Conservation (phyloP, 1,284 basidiomycete species). For the Ustilago loliicola region DNA sequence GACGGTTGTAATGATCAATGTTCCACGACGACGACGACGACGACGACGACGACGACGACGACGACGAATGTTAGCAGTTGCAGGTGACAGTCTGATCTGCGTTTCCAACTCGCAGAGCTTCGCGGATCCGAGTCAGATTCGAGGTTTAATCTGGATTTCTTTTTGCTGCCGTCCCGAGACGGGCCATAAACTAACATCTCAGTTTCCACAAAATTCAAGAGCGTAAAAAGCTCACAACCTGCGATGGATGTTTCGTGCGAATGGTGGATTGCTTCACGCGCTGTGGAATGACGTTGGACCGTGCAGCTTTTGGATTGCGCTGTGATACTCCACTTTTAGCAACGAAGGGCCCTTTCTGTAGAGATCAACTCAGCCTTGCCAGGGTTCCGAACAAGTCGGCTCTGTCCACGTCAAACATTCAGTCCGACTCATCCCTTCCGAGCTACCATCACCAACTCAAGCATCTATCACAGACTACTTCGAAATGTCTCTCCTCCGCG, state of each 20-base stretch:
- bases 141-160: not conserved
- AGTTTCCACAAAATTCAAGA: not conserved
- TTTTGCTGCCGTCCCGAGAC: constrained; percentile 27
- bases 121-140: constrained; percentile 26
- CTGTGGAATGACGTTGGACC: constrained; percentile 45
- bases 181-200: constrained; percentile 33
- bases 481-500: constrained; percentile 54
- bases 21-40: not conserved
- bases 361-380: not conserved
- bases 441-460: constrained; percentile 16
- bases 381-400: constrained; percentile 7
- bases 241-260: constrained; percentile 31
- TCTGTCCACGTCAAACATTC: not conserved
- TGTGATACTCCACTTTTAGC: constrained; percentile 27
- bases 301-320: constrained; percentile 24
- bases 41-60: not conserved
- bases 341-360: not conserved
- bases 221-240: not conserved
- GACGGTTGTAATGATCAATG: not conserved
- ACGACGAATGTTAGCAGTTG: constrained; percentile 16
- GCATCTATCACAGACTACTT: not conserved
- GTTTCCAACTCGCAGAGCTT: constrained; percentile 1
- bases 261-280: not conserved
- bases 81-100: constrained; percentile 5
- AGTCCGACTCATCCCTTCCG: not conserved